phyloP scores from a whole-genome alignment of 2,329 filamentous ascomycete species.

The Aspergillus neoniger region DNA sequence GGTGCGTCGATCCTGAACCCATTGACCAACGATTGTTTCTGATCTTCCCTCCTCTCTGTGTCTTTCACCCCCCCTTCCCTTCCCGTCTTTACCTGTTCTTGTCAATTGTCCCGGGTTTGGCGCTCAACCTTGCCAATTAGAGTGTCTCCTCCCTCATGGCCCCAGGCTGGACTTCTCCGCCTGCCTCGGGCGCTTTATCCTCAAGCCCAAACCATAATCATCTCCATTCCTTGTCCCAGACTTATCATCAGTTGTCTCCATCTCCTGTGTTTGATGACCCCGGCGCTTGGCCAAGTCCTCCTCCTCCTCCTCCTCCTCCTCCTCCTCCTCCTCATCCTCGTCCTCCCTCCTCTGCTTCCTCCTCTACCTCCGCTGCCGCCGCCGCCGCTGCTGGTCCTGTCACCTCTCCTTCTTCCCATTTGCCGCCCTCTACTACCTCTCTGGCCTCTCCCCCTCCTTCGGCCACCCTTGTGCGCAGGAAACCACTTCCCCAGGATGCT shows the following conservation, averaged over 20 bases:
- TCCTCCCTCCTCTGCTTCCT: constrained; percentile 10
- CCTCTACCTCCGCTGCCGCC: constrained; percentile 12
- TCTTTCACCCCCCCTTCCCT: constrained; percentile 3
- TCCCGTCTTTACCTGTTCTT: constrained; percentile 17
- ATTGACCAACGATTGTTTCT: constrained; percentile 21
- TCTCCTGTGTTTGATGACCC: constrained; percentile 17
- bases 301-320: constrained; percentile 8
- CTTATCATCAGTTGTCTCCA: constrained; percentile 15
- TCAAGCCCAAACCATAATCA: constrained; percentile 4
- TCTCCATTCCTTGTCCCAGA: background rate
- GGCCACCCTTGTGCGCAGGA: constrained; percentile 52
- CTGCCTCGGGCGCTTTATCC: constrained; percentile 20
- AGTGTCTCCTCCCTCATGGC: constrained; percentile 18
- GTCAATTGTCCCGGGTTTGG: constrained; percentile 8
- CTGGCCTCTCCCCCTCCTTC: constrained; percentile 36
- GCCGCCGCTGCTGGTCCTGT: too few species aligned
- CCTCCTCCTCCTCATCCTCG: background rate
- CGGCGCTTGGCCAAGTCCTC: constrained; percentile 19
- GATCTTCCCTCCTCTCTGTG: constrained; percentile 19
- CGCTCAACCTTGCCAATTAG: constrained; percentile 11
- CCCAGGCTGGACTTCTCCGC: constrained; percentile 25
- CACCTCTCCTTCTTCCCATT: constrained; percentile 18
- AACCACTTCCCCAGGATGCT: constrained; percentile 56
- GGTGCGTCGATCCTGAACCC: constrained; percentile 24
- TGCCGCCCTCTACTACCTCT: constrained; percentile 9